Evolutionary conservation across 2,329 filamentous ascomycete genomes (phyloP), one percentile per base, ranked within the genome.

Genomic region (Aspergillus jensenii): DNA sequence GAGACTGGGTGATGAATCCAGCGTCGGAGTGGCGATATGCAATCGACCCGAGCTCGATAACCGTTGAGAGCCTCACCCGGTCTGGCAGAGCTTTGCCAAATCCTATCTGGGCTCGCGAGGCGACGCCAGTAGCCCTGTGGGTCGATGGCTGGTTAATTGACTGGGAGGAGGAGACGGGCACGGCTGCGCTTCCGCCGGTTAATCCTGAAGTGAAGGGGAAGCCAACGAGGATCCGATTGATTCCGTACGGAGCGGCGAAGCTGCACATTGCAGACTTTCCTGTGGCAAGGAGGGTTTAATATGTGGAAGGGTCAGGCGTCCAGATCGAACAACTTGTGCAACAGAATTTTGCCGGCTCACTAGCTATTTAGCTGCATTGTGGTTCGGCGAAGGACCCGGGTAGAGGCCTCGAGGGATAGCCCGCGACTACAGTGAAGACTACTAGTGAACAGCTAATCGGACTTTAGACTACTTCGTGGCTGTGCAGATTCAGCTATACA

Each of bases 221-320:
- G 41, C 68, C 64, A n/a, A 72, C 71, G 56, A 67, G 70, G 49
- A 65, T 74, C 12, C 70, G 71, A n/a, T 57, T 81, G 17, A 71
- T 76, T 12, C 80, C 79, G n/a, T 81, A 78, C 66, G 79, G 78
- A 2, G 75, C 75, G 40, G 74, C 79, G 14, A 80, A 78, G 64
- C 63, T 81, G 56, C 79, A 79, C 59, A 79, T 82, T 66, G 76
- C 75, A 11, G 75, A 80, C 56, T 68, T 79, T 35, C 76, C 77
- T 0, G 49, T 59, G 3, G 50, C 41, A 25, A 25, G 6, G 1
- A 25, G 23, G 23, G 23, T 25, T 0, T 25, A 1, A 7, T 0
- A 2, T 25, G 23, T 25, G 6, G 23, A 25, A 25, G 23, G 23
- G 23, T 25, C 23, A 7, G 6, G 23, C 6, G 23, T 25, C 23